Evolutionary conservation across 2,329 filamentous ascomycete species (phyloP), one percentile per base, ranked within the genome.

Genomic region (Pseudocercospora fijiensis): DNA sequence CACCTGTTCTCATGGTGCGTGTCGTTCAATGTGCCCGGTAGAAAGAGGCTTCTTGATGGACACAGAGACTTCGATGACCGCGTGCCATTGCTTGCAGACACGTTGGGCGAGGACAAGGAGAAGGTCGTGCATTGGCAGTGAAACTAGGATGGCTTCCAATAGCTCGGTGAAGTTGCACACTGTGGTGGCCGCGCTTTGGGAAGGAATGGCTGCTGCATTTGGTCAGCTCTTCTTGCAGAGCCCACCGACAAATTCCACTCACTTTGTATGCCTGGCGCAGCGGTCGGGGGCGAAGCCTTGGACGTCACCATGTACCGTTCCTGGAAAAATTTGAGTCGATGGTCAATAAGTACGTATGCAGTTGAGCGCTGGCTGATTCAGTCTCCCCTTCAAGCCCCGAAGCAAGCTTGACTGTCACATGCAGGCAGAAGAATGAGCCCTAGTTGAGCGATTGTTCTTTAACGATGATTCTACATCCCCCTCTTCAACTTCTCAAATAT

Each of bases 401-500:
- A n/a, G n/a, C 41, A 18, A 45, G 41, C 16, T 11, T 7, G 10
- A 20, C 10, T 16, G 11, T 13, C 49, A 53, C 49, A 26, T 28
- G 49, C 26, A 30, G 16, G 49, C 16, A 22, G 8, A 4, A 16
- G n/a, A 49, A 24, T 13, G 20, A 26, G 20, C 20, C 20, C 18
- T 13, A 18, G 13, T n/a, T 7, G 20, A 49, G 45, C 13, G 16
- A 18, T 9, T 22, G 20, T 33, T 13, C 24, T 27, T 20, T 5
- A 22, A 11, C 30, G 13, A 10, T 20, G 45, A 18, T 18, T 27
- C 52, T 67, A 65, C 52, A 75, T 68, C 4, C 73, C 73, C 27
- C 71, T 64, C 62, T 76, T 73, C 58, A 76, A 63, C 67, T 76
- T 71, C 55, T 72, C 75, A 45, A 75, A 67, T 51, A 76, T 58